phyloP scores from a whole-genome alignment of 257 asterid genomes.

The Nicotiana tomentosiformis region DNA sequence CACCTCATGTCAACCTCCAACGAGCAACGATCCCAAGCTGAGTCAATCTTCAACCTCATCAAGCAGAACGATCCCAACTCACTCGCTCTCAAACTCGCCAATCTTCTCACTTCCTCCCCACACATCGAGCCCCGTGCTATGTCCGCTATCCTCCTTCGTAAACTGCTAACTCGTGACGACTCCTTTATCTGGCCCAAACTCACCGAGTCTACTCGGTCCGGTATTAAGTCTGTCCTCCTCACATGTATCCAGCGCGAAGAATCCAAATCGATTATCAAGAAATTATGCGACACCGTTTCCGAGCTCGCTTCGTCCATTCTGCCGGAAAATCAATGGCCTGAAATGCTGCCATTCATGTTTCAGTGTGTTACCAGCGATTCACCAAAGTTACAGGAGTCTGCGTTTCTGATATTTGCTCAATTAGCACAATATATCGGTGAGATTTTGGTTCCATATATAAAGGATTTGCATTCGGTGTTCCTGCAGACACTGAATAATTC shows the following conservation, averaged over 20 bases:
- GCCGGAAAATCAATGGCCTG: slow-evolving; percentile 89
- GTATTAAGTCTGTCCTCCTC: slow-evolving; percentile 50
- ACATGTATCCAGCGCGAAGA: slow-evolving; percentile 66
- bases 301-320: slow-evolving; percentile 84
- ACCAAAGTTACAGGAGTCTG: slow-evolving; percentile 68
- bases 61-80: slow-evolving; percentile 87
- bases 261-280: slow-evolving; percentile 48
- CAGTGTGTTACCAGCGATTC: slow-evolving; percentile 75
- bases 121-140: slow-evolving; percentile 67
- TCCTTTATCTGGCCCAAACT: slow-evolving; percentile 79
- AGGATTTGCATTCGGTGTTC: slow-evolving; percentile 80
- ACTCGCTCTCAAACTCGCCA: slow-evolving; percentile 60
- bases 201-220: slow-evolving; percentile 44
- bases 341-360: slow-evolving; percentile 84
- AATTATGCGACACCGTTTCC: slow-evolving; percentile 84
- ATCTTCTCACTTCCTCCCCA: slow-evolving; percentile 51
- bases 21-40: slow-evolving; percentile 91
- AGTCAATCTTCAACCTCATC: slow-evolving; percentile 66
- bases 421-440: slow-evolving; percentile 81
- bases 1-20: slow-evolving; percentile 79
- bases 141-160: slow-evolving; percentile 82
- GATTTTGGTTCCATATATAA: slow-evolving; percentile 51
- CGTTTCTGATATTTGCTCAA: slow-evolving; percentile 73
- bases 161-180: slow-evolving; percentile 73
- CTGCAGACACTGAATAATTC: slow-evolving; percentile 56